Conservation (phyloP, 441 rosid genomes). For the Codiaeum variegatum region DNA sequence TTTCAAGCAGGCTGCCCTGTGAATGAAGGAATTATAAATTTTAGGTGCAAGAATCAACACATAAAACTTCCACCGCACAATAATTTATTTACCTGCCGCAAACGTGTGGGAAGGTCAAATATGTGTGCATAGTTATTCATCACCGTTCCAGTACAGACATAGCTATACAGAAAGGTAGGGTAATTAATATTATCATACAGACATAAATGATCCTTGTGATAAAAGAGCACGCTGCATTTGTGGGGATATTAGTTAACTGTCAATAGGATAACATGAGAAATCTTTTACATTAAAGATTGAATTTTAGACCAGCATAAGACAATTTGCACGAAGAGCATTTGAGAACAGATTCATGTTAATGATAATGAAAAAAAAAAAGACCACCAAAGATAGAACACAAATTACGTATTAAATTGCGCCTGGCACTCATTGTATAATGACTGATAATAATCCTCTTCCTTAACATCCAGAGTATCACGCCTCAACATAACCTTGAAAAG, state of each 20-base stretch:
- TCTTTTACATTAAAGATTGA: not conserved
- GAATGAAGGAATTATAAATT: not conserved
- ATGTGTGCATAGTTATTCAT: slow-evolving; percentile 92
- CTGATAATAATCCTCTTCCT: slow-evolving; percentile 81
- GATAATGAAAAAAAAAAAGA: slow-evolving; percentile 3
- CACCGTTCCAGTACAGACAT: slow-evolving; percentile 74
- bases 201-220: not conserved
- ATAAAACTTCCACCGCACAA: not conserved
- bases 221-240: not conserved
- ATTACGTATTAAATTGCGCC: slow-evolving; percentile 87
- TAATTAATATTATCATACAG: not conserved
- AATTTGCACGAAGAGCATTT: not conserved
- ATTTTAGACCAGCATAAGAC: not conserved
- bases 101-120: slow-evolving; percentile 88
- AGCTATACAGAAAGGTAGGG: slow-evolving; percentile 44
- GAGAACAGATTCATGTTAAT: not conserved
- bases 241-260: too few relatives aligned
- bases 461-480: slow-evolving; percentile 75
- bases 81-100: slow-evolving; percentile 69
- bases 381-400: slow-evolving; percentile 19
- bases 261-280: not conserved
- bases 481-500: slow-evolving; percentile 64
- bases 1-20: not conserved
- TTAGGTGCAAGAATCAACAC: not conserved
- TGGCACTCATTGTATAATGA: slow-evolving; percentile 79